phyloP scores from a whole-genome alignment of 2,329 filamentous ascomycete genomes.

The Hymenoscyphus fructigenus region DNA sequence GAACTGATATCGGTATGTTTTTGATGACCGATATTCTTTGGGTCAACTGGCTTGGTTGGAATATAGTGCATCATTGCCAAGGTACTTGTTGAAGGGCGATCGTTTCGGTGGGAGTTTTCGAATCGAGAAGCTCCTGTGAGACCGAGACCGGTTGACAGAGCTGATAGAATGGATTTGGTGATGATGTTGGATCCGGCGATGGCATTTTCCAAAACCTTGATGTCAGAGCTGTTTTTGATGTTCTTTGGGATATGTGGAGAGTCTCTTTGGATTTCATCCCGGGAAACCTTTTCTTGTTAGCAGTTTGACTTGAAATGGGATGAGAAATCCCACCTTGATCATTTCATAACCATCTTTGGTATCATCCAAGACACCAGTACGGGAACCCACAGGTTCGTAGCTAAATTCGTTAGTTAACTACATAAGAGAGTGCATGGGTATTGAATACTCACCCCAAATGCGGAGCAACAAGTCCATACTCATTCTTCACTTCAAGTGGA shows the following conservation, averaged over 20 bases:
- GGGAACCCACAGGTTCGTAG: constrained; percentile 50
- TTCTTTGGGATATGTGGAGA: constrained; percentile 47
- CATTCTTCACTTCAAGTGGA: constrained; percentile 55
- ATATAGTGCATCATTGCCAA: constrained; percentile 57
- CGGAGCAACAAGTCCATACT: constrained; percentile 53
- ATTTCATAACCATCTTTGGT: constrained; percentile 55
- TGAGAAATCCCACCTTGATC: constrained; percentile 43
- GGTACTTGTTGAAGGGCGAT: constrained; percentile 48
- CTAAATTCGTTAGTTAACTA: constrained; percentile 28
- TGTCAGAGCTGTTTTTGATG: constrained; percentile 49
- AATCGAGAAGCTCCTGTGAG: constrained; percentile 47
- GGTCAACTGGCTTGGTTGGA: constrained; percentile 43
- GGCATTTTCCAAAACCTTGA: constrained; percentile 49
- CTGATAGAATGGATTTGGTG: constrained; percentile 41
- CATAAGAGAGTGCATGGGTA: too few species aligned
- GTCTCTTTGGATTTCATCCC: constrained; percentile 50
- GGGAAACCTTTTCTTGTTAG: constrained; percentile 42
- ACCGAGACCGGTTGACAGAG: constrained; percentile 47
- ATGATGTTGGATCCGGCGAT: constrained; percentile 51
- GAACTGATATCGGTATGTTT: constrained; percentile 58
- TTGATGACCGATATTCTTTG: constrained; percentile 51
- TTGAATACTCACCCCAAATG: constrained; percentile 47
- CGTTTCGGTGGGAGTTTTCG: constrained; percentile 52
- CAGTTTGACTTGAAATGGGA: background rate
- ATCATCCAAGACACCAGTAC: constrained; percentile 47